These are phyloP conservation scores for Lumnitzera racemosa DNA, from an alignment of 345 rosid species.

Conservation along the genomic window DNA sequence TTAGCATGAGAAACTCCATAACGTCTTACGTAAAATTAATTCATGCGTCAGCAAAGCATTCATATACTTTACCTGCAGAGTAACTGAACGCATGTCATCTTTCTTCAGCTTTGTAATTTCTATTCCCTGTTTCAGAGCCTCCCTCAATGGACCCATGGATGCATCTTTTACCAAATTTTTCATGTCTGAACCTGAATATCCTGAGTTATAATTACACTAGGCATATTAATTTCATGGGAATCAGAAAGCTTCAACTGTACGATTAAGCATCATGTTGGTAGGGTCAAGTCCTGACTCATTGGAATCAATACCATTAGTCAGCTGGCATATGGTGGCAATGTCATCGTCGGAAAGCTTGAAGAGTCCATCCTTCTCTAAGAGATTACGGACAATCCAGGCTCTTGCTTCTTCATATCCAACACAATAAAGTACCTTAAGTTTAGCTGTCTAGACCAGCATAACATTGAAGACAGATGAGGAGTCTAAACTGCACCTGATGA, in stretches of 20 bases:
- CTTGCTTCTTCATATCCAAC: conserved; percentile 64
- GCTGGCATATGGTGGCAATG: conserved; percentile 60
- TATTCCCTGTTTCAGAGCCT: conserved; percentile 79
- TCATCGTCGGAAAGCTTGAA: conserved; percentile 70
- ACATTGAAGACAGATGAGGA: conserved; percentile 7
- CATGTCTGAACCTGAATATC: conserved; percentile 98
- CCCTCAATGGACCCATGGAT: conserved; percentile 94
- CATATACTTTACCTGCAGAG: conserved; percentile 40
- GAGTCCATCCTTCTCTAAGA: conserved; percentile 83
- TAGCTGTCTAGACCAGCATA: conserved; percentile 7
- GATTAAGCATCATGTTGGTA: not conserved
- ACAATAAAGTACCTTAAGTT: conserved; percentile 14
- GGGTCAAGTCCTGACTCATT: conserved; percentile 2
- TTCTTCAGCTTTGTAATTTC: conserved; percentile 72
- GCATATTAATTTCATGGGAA: no score
- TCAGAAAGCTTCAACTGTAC: no score
- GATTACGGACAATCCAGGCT: conserved; percentile 82
- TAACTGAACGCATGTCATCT: conserved; percentile 80
- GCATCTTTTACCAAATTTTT: conserved; percentile 97
- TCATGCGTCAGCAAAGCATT: no score
- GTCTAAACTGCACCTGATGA: conserved; percentile 50
- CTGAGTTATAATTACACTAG: conserved; percentile 20
- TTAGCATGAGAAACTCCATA: no score
- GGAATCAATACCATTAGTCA: conserved; percentile 53
- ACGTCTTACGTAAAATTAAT: no score